Evolutionary conservation across 73 alveolate genomes (phyloP), one percentile per base, ranked within the genome.

Genomic region (Paramecium tetraurelia): DNA sequence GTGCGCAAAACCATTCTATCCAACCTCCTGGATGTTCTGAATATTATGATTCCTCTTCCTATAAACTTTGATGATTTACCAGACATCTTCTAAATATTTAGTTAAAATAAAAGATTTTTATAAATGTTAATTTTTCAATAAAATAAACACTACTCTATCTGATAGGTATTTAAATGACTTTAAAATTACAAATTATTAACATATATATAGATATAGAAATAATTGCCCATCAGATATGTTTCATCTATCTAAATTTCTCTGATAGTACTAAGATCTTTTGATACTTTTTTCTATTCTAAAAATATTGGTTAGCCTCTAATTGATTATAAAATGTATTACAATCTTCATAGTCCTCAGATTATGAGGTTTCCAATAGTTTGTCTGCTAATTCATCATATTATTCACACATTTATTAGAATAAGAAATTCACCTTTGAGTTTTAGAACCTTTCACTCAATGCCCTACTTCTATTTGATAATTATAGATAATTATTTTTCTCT

Each of bases 1-100:
- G 96, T 80, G 97, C 86, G 80, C 98, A 96, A 95, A 96, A 97
- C 98, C 99, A 97, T 70, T 95, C 96, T 41, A 97, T 96, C 99
- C 99, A 95, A 38, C 93, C 98, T 44, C 93, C 94, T 38, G 90
- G 90, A 80, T 80, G 90, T 18, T 80, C 90, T 41, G 90, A 80
- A 46, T 80, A 80, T 35, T 80, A 80, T 80, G 90, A 80, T 48
- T 80, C 90, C 90, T 80, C 90, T 80, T 31, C 33, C 46, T 22
- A 44, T 44, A 24, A 80, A 10, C 29, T 22, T 48, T 59, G 29
- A 80, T 18, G n/a, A 80, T 43, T 10, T 80, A 80, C 90, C 90
- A 80, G 90, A 80, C 90, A 80, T 80, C 57, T 40, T 63, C 46
- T 27, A 63, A 63, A 63, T 3, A 63, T 12, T 63, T 31, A 9